Evolutionary conservation across 2,329 filamentous ascomycete genomes (phyloP).

Genomic region (Fusarium brachygibbosum): DNA sequence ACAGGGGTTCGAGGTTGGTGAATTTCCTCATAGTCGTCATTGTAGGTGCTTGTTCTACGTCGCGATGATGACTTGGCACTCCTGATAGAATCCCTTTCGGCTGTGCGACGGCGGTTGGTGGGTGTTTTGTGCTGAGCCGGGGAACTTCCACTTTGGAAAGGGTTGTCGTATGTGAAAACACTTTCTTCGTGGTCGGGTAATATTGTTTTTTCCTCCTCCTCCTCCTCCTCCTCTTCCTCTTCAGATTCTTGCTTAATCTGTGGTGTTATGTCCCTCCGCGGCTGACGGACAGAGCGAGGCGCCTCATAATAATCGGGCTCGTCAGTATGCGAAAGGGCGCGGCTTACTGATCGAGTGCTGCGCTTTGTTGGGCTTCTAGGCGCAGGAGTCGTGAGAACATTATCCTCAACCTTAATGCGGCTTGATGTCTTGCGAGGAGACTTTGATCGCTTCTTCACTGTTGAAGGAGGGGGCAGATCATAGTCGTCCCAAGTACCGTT

Average conservation of each 20-base stretch:
- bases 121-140: constrained; percentile 67
- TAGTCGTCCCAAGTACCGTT: constrained; percentile 73
- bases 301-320: constrained; percentile 57
- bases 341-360: constrained; percentile 66
- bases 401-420: constrained; percentile 66
- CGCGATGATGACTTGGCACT: constrained; percentile 59
- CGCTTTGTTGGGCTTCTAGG: constrained; percentile 67
- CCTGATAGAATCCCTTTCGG: constrained; percentile 58
- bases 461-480: constrained; percentile 64
- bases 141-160: constrained; percentile 87
- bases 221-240: constrained; percentile 53
- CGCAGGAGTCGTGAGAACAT: constrained; percentile 56
- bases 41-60: constrained; percentile 58
- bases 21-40: constrained; percentile 50
- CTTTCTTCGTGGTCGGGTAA: constrained; percentile 62
- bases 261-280: constrained; percentile 66
- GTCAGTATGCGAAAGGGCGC: constrained; percentile 67
- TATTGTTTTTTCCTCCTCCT: constrained; percentile 51
- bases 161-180: constrained; percentile 90
- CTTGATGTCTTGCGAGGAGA: constrained; percentile 69
- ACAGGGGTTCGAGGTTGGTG: constrained; percentile 50
- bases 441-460: constrained; percentile 64
- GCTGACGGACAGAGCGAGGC: constrained; percentile 62
- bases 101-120: constrained; percentile 64
- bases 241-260: constrained; percentile 68